A percentile compares a stretch with the other conserved stretches of the same genome.
Conservation (phyloP, 169 alveolate genomes). For the Toxoplasma gondii region DNA sequence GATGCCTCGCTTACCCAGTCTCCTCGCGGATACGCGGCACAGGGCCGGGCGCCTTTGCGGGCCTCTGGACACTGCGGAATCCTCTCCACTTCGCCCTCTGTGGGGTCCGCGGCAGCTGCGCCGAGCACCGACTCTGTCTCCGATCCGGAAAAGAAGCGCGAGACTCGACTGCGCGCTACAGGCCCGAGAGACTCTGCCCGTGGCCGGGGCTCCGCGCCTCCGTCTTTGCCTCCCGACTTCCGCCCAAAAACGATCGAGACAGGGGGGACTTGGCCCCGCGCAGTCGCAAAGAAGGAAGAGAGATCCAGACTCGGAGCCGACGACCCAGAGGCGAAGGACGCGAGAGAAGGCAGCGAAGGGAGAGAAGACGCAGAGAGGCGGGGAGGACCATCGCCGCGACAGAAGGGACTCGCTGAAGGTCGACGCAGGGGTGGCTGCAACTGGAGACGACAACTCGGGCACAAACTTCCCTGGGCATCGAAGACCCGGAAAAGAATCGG, state of each 20-base stretch:
- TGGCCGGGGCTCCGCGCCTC: background rate
- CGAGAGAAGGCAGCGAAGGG: background rate
- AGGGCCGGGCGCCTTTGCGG: background rate
- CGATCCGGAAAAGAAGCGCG: no score
- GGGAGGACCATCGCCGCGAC: background rate
- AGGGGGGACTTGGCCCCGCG: background rate
- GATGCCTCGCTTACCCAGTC: background rate
- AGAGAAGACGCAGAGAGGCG: background rate
- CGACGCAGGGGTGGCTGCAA: background rate
- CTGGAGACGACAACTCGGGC: background rate
- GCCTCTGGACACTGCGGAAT: background rate
- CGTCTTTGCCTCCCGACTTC: background rate
- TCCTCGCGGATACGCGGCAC: background rate
- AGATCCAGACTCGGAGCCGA: background rate
- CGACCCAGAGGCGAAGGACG: background rate
- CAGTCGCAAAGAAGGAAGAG: background rate
- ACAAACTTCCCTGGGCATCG: constrained; percentile 4
- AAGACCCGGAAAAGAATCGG: constrained; percentile 31
- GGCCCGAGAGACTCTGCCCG: background rate
- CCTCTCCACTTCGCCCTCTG: no score
- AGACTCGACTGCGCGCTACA: no score
- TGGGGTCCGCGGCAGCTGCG: no score
- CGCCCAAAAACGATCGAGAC: background rate
- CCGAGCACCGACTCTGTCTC: no score
- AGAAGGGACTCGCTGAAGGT: background rate